Percentiles rank a stretch among this genome's conserved stretches.
Evolutionary conservation across 371 early-diverging fungal genomes (phyloP).

Genomic region (Massospora cicadina): DNA sequence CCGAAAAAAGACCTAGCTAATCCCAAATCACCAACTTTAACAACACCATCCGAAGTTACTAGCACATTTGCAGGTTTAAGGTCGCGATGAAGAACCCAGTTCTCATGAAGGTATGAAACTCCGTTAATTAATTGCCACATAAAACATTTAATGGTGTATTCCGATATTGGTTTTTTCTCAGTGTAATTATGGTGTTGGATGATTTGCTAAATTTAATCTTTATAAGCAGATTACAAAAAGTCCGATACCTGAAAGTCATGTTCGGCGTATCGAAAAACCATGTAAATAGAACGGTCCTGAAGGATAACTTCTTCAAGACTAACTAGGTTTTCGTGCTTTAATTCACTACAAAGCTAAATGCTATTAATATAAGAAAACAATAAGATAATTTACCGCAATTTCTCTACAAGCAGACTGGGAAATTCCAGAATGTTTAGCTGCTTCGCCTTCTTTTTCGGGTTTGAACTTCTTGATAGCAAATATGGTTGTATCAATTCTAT

Average conservation of each 20-base stretch:
- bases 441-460: conserved; percentile 82
- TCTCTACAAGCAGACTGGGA: conserved; percentile 90
- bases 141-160: conserved; percentile 67
- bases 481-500: conserved; percentile 34
- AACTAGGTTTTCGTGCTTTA: conserved; percentile 71
- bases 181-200: conserved; percentile 60
- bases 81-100: conserved; percentile 86
- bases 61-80: conserved; percentile 85
- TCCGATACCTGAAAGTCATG: conserved; percentile 66
- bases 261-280: conserved; percentile 91
- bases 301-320: conserved; percentile 67
- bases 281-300: conserved; percentile 79
- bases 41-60: conserved; percentile 60
- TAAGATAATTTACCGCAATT: conserved; percentile 42
- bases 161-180: conserved; percentile 57
- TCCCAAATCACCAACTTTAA: conserved; percentile 58
- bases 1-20: conserved; percentile 64
- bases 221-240: background rate
- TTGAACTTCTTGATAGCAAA: conserved; percentile 91
- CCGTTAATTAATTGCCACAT: conserved; percentile 86
- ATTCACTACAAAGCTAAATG: conserved; percentile 62
- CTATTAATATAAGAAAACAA: background rate
- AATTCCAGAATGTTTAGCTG: conserved; percentile 57
- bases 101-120: conserved; percentile 74
- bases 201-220: conserved; percentile 44